Conservation (phyloP, 352 stramenopile genomes). For the Phytopythium helicoides region DNA sequence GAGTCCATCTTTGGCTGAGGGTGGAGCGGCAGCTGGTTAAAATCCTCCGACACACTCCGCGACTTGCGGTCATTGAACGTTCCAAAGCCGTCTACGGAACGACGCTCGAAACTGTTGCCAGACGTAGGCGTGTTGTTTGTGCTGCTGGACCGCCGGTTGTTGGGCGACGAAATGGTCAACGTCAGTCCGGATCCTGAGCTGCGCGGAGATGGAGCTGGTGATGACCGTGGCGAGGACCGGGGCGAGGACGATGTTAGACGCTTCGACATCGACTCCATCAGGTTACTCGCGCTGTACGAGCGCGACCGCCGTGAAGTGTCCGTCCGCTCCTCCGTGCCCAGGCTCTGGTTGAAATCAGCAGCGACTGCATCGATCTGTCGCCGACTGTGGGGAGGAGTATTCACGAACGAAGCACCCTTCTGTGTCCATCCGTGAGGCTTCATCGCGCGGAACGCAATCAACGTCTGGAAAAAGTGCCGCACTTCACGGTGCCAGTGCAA, state of each 20-base stretch:
- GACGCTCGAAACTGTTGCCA: conserved; percentile 5
- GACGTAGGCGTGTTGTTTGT: conserved; percentile 65
- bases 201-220: conserved; percentile 53
- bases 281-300: conserved; percentile 82
- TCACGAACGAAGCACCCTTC: conserved; percentile 83
- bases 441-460: conserved; percentile 84
- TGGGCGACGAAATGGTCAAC: conserved; percentile 80
- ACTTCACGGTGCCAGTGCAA: conserved; percentile 88
- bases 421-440: conserved; percentile 87
- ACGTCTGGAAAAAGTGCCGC: conserved; percentile 82
- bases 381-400: conserved; percentile 80
- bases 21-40: conserved; percentile 50
- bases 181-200: conserved; percentile 41
- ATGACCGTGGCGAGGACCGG: conserved; percentile 63
- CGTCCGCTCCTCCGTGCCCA: conserved; percentile 60
- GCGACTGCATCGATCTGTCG: conserved; percentile 87
- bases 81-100: conserved; percentile 36
- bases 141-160: conserved; percentile 54
- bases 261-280: conserved; percentile 84
- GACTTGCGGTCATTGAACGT: conserved; percentile 51
- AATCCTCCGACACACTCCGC: conserved; percentile 80
- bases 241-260: conserved; percentile 66
- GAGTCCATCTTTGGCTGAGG: conserved; percentile 81
- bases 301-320: conserved; percentile 56
- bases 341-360: conserved; percentile 82